phyloP scores from a whole-genome alignment of 2,329 filamentous ascomycete species.

The Trichoderma sp. region DNA sequence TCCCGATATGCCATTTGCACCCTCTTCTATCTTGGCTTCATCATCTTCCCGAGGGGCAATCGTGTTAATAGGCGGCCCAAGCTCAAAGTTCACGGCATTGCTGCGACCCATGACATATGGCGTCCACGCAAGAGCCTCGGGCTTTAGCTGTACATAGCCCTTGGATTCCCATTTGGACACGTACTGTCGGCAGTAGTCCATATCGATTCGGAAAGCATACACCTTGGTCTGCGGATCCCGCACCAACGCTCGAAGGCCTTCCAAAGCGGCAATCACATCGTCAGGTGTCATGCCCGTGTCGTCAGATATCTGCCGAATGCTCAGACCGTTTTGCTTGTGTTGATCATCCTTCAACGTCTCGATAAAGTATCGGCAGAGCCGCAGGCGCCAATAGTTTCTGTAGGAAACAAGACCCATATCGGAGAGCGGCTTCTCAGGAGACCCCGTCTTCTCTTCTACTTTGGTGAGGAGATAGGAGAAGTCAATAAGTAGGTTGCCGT shows the following conservation, averaged over 20 bases:
- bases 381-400: slow-evolving; percentile 91
- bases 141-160: slow-evolving; percentile 79
- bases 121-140: slow-evolving; percentile 83
- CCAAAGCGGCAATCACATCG: slow-evolving; percentile 90
- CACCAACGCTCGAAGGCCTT: slow-evolving; percentile 84
- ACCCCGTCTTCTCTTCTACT: slow-evolving; percentile 89
- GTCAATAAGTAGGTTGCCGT: slow-evolving; percentile 93
- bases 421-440: slow-evolving; percentile 93
- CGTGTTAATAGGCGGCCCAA: slow-evolving; percentile 75
- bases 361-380: slow-evolving; percentile 81
- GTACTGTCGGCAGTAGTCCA: slow-evolving; percentile 81
- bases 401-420: slow-evolving; percentile 98
- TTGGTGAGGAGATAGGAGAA: slow-evolving; percentile 96
- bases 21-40: slow-evolving; percentile 42
- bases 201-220: slow-evolving; percentile 86
- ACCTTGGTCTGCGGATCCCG: slow-evolving; percentile 82
- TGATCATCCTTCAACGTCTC: slow-evolving; percentile 37
- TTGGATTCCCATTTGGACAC: slow-evolving; percentile 87
- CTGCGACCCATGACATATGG: slow-evolving; percentile 94
- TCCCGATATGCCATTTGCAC: slow-evolving; percentile 22
- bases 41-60: slow-evolving; percentile 84
- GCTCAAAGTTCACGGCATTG: slow-evolving; percentile 77
- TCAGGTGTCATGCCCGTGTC: slow-evolving; percentile 94
- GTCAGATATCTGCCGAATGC: slow-evolving; percentile 70
- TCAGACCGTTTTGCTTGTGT: slow-evolving; percentile 49